These are phyloP conservation scores for Boletus smithii DNA, from an alignment of 1,284 basidiomycete genomes.

Conservation along the genomic window DNA sequence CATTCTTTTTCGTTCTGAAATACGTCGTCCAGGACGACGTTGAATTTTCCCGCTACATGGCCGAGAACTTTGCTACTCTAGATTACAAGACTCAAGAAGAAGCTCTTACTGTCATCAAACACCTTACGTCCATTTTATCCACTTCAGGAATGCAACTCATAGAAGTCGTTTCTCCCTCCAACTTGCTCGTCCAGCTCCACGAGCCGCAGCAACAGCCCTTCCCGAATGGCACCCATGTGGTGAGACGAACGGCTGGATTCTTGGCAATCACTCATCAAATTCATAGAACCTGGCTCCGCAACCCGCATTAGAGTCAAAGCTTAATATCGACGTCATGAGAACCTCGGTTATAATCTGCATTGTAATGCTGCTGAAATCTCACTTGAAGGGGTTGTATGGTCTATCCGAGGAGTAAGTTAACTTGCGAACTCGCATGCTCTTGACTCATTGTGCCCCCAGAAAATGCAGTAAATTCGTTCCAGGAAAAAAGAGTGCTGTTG, in stretches of 20 bases:
- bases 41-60: slow-evolving; percentile 85
- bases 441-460: slow-evolving; percentile 38
- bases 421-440: slow-evolving; percentile 2
- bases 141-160: slow-evolving; percentile 82
- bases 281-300: slow-evolving; percentile 9
- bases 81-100: slow-evolving; percentile 97
- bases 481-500: slow-evolving; percentile 82
- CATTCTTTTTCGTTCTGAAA: neutral
- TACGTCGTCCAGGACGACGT: slow-evolving; percentile 61
- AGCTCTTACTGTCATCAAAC: slow-evolving; percentile 79
- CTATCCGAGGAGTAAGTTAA: slow-evolving; percentile 78
- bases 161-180: slow-evolving; percentile 62
- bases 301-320: slow-evolving; percentile 6
- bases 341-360: slow-evolving; percentile 75
- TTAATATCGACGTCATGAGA: slow-evolving; percentile 48
- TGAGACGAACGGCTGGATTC: slow-evolving; percentile 4
- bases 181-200: slow-evolving; percentile 62
- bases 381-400: slow-evolving; percentile 78
- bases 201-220: slow-evolving; percentile 24
- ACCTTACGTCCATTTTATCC: slow-evolving; percentile 78
- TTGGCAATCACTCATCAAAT: slow-evolving; percentile 2
- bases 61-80: slow-evolving; percentile 88
- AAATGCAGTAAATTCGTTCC: slow-evolving; percentile 84
- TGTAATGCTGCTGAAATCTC: slow-evolving; percentile 79
- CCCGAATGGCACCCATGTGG: slow-evolving; percentile 11